Base-by-base conservation (phyloP, 31 red algal genomes). In the Odonthalia washingtoniensis region DNA sequence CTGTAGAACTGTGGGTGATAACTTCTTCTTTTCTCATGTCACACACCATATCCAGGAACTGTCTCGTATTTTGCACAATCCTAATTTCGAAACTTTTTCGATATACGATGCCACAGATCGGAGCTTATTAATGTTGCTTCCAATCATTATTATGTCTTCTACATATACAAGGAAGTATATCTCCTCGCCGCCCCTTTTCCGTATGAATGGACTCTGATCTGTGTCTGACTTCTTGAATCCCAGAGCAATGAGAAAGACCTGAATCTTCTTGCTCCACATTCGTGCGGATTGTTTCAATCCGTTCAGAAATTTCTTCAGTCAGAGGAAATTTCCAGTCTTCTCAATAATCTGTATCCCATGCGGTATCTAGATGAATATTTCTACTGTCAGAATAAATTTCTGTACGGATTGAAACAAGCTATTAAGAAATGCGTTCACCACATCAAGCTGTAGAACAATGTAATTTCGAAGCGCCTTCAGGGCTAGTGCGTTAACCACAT, bases 401-500 rank as follows among this genome's bases (percentile, higher is more conserved):
- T 75, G 80, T n/a, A n/a, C n/a, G n/a, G n/a, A n/a, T n/a, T n/a
- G n/a, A n/a, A n/a, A n/a, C n/a, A n/a, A n/a, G n/a, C n/a, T n/a
- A n/a, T n/a, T n/a, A n/a, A n/a, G n/a, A n/a, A n/a, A n/a, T n/a
- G n/a, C n/a, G n/a, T n/a, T n/a, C n/a, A n/a, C n/a, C n/a, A n/a
- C n/a, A n/a, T n/a, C n/a, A n/a, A n/a, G n/a, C n/a, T n/a, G n/a
- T n/a, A n/a, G n/a, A n/a, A n/a, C n/a, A n/a, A n/a, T n/a, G n/a
- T n/a, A n/a, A n/a, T n/a, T n/a, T n/a, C n/a, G n/a, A n/a, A n/a
- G n/a, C n/a, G n/a, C n/a, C n/a, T n/a, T n/a, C n/a, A n/a, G n/a
- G n/a, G n/a, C n/a, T 33, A 84, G 84, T 12, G 88, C 88, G 31
- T 80, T 39, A n/a, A 76, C 77, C 17, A 84, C 57, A 49, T 84